Conservation (phyloP, 2,329 filamentous ascomycete species). For the Ascochyta fabae region DNA sequence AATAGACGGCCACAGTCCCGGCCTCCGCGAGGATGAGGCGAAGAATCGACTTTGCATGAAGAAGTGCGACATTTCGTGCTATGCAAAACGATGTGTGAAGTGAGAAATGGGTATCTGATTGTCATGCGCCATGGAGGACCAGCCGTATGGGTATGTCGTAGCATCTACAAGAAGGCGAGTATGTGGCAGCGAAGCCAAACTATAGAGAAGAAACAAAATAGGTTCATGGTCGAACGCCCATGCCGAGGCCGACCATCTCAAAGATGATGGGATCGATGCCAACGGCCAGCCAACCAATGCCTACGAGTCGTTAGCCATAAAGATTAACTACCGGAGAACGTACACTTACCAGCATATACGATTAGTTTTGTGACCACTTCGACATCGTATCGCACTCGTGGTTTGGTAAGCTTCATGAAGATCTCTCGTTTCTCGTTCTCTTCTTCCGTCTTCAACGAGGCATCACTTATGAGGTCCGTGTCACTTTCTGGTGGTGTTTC, state of each 20-base stretch:
- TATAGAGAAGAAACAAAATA: neutral
- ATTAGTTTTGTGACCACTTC: constrained; percentile 97
- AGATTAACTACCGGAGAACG: neutral
- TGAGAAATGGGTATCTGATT: constrained; percentile 9
- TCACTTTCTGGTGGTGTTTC: constrained; percentile 40
- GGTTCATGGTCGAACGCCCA: constrained; percentile 28
- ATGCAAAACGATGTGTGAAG: neutral
- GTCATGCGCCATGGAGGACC: neutral
- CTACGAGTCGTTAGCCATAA: constrained; percentile 51
- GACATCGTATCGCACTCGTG: constrained; percentile 94
- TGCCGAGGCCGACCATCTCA: constrained; percentile 62
- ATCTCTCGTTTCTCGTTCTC: constrained; percentile 65
- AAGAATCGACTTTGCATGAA: neutral
- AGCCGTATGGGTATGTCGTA: constrained; percentile 1
- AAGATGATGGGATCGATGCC: constrained; percentile 78
- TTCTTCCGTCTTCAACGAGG: constrained; percentile 33
- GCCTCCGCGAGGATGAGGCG: neutral
- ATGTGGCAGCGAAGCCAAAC: neutral
- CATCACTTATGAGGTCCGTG: constrained; percentile 41
- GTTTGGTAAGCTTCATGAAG: constrained; percentile 82
- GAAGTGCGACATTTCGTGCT: neutral
- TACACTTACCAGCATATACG: constrained; percentile 82
- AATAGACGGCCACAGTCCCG: neutral
- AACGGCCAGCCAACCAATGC: constrained; percentile 82
- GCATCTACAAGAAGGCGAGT: neutral